phyloP scores from a whole-genome alignment of 768 basidiomycete species.

The Boletus sp. region DNA sequence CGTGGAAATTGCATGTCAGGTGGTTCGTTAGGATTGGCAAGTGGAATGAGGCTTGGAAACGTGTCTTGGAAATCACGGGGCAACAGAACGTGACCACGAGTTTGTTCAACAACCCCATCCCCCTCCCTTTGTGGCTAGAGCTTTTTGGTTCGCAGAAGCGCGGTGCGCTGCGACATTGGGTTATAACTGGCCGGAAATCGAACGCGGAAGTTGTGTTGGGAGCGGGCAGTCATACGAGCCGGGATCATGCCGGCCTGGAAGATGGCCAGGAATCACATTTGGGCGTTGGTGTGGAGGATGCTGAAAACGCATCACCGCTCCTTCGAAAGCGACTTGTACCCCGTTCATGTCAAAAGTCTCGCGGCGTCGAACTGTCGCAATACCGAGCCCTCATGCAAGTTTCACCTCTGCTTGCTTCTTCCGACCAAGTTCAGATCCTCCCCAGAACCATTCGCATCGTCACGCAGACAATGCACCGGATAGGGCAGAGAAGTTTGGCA shows the following conservation, averaged over 20 bases:
- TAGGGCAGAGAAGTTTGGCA: constrained; percentile 40
- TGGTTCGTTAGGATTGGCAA: constrained; percentile 53
- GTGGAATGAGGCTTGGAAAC: constrained; percentile 60
- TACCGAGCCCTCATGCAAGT: constrained; percentile 43
- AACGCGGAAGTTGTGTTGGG: neutral
- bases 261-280: neutral
- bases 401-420: constrained; percentile 37
- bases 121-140: constrained; percentile 59
- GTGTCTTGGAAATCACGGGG: constrained; percentile 29
- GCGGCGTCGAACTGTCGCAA: constrained; percentile 21
- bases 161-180: constrained; percentile 30
- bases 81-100: constrained; percentile 7
- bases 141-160: constrained; percentile 48
- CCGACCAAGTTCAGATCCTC: constrained; percentile 35
- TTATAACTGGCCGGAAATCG: constrained; percentile 1
- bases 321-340: constrained; percentile 15
- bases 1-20: constrained; percentile 55
- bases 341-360: constrained; percentile 10
- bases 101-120: constrained; percentile 24
- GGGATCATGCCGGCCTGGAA: too few relatives aligned
- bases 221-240: neutral
- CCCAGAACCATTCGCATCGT: constrained; percentile 46
- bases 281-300: neutral
- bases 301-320: neutral
- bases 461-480: constrained; percentile 46